phyloP scores from a whole-genome alignment of 2,329 filamentous ascomycete genomes.

The Aspergillus sergii region DNA sequence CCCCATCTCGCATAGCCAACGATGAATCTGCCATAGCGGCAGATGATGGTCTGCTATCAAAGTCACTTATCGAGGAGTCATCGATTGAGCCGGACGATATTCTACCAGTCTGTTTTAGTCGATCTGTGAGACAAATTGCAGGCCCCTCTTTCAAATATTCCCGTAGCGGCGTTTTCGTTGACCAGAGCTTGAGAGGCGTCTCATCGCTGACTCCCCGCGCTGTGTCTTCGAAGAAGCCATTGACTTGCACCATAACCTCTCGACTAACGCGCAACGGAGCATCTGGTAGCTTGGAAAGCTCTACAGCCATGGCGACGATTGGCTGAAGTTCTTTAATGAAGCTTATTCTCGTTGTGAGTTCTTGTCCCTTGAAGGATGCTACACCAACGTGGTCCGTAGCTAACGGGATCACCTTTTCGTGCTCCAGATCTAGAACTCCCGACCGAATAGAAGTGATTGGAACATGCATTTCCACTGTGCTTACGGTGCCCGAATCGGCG shows the following conservation, averaged over 20 bases:
- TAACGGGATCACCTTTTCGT: slow-evolving; percentile 36
- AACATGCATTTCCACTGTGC: slow-evolving; percentile 59
- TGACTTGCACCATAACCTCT: slow-evolving; percentile 59
- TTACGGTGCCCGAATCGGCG: slow-evolving; percentile 38
- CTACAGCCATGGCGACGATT: slow-evolving; percentile 24
- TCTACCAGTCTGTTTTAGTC: slow-evolving; percentile 43
- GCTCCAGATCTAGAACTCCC: slow-evolving; percentile 34
- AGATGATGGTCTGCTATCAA: slow-evolving; percentile 30
- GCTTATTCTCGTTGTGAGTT: slow-evolving; percentile 28
- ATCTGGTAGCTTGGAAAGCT: slow-evolving; percentile 37
- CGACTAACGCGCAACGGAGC: slow-evolving; percentile 54
- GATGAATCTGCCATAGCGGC: slow-evolving; percentile 8
- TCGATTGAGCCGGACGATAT: slow-evolving; percentile 28
- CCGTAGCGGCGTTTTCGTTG: slow-evolving; percentile 29
- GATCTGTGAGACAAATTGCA: slow-evolving; percentile 56
- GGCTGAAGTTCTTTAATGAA: slow-evolving; percentile 30
- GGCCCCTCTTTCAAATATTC: slow-evolving; percentile 61
- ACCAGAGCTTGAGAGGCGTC: slow-evolving; percentile 37
- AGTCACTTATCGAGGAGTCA: slow-evolving; percentile 35
- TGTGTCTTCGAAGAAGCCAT: slow-evolving; percentile 66
- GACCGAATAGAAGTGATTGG: slow-evolving; percentile 57
- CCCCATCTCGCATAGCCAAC: background rate
- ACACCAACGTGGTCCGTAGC: slow-evolving; percentile 36
- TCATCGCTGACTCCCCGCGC: slow-evolving; percentile 53
- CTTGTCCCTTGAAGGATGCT: slow-evolving; percentile 33